Conservation (phyloP, 306 rosid species). For the Rosa persica region DNA sequence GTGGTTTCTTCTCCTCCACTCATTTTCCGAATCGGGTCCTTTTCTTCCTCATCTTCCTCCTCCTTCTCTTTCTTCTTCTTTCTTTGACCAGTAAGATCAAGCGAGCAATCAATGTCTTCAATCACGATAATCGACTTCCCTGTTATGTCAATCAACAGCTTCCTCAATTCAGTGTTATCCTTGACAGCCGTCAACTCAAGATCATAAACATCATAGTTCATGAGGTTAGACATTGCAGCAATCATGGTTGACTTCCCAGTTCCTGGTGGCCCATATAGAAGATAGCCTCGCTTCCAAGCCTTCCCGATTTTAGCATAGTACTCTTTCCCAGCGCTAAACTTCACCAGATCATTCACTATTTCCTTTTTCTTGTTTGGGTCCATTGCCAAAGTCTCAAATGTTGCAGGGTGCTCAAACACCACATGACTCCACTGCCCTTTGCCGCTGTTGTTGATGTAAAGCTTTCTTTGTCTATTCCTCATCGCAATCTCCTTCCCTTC, state of each 20-base stretch:
- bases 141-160: conserved; percentile 43
- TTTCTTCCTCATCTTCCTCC: conserved; percentile 12
- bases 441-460: conserved; percentile 46
- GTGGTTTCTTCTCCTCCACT: conserved; percentile 22
- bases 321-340: conserved; percentile 41
- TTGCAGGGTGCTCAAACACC: conserved; percentile 58
- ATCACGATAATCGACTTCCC: conserved; percentile 49
- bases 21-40: conserved; percentile 20
- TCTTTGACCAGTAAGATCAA: conserved; percentile 60
- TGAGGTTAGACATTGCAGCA: conserved; percentile 58
- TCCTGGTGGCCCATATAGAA: conserved; percentile 65
- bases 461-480: conserved; percentile 40
- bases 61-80: conserved; percentile 31
- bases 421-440: conserved; percentile 51
- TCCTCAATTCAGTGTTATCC: conserved; percentile 46
- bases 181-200: conserved; percentile 49
- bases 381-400: conserved; percentile 50
- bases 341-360: conserved; percentile 41
- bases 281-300: conserved; percentile 67
- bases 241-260: conserved; percentile 67
- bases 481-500: conserved; percentile 24
- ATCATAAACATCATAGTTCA: conserved; percentile 69
- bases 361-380: conserved; percentile 42
- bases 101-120: conserved; percentile 73
- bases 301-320: conserved; percentile 58